Evolutionary conservation across 2,329 filamentous ascomycete species (phyloP).

Genomic region (Lachnellula arida): DNA sequence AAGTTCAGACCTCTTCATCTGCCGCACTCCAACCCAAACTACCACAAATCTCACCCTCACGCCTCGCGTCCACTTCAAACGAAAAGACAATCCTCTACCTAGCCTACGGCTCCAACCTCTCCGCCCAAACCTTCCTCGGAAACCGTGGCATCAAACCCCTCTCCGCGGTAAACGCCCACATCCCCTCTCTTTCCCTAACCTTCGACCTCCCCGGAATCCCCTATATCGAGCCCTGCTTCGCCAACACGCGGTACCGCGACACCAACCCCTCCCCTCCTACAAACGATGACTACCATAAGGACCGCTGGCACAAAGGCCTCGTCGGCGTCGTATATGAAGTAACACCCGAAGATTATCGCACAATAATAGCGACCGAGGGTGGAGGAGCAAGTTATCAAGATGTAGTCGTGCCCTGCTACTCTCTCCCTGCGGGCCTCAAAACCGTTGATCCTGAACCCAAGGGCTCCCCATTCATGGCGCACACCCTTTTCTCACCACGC

Average conservation of each 20-base stretch:
- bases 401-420: constrained; percentile 71
- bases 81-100: constrained; percentile 64
- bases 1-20: neutral
- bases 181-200: constrained; percentile 70
- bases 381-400: constrained; percentile 82
- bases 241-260: constrained; percentile 64
- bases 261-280: constrained; percentile 12
- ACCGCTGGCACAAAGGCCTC: constrained; percentile 73
- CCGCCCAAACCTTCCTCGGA: constrained; percentile 72
- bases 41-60: constrained; percentile 10
- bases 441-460: constrained; percentile 60
- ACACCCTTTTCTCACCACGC: constrained; percentile 67
- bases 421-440: constrained; percentile 52
- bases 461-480: constrained; percentile 68
- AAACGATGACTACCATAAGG: constrained; percentile 43
- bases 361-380: constrained; percentile 87
- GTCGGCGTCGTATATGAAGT: constrained; percentile 96
- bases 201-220: constrained; percentile 85
- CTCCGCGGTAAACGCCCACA: constrained; percentile 74
- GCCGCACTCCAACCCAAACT: neutral
- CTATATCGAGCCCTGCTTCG: constrained; percentile 88
- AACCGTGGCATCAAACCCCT: constrained; percentile 74
- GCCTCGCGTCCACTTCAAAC: constrained; percentile 9
- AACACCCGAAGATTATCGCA: constrained; percentile 72
- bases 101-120: constrained; percentile 90